Base-by-base conservation (phyloP, 345 rosid genomes). In the Arabis alpina region DNA sequence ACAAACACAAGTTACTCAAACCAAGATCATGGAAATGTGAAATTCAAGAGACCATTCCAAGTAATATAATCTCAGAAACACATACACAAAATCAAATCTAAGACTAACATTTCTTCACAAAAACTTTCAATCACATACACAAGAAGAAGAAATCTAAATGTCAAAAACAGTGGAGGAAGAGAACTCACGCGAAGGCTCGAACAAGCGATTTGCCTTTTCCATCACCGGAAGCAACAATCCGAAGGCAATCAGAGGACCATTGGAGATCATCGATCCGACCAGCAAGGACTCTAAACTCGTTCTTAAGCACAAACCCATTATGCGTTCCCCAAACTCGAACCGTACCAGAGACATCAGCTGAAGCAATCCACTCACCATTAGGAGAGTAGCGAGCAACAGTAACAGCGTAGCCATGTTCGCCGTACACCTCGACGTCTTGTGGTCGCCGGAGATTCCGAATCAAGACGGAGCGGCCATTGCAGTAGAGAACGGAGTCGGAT, bases 301-400 rank as follows among this genome's bases (percentile, higher is more conserved):
- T 91, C 90, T 88, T 91, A 43, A 91, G 69, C 19, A 94, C 99
- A 67, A 86, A 88, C 1, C 93, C 98, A 49, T 87, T 86, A 75
- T 83, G 84, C 15, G 98, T 84, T 59, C 98, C 99, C 98, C 98
- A 94, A 78, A 94, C 87, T 75, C 99, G 82, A 66, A 94, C 86
- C 23, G 84, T 73, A 11, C 98, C 98, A 11, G 97, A 88, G 43
- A 81, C 87, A 56, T 94, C 98, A 15, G 92, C 98, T 4, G 98
- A 94, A 62, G 98, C 98, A 67, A 94, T 81, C 99, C 99, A 94
- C 84, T 94, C 99, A 0, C 99, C 98, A 57, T 91, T 91, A 47
- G 99, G 99, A 9, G 98, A 91, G 87, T 82, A 94, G 0, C 97
- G 85, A 60, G 97, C 98, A 27, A 91, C 91, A 52, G 96, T 94